Conservation (phyloP, 805 yeast genomes). For the Ogataea thermomethanolica region DNA sequence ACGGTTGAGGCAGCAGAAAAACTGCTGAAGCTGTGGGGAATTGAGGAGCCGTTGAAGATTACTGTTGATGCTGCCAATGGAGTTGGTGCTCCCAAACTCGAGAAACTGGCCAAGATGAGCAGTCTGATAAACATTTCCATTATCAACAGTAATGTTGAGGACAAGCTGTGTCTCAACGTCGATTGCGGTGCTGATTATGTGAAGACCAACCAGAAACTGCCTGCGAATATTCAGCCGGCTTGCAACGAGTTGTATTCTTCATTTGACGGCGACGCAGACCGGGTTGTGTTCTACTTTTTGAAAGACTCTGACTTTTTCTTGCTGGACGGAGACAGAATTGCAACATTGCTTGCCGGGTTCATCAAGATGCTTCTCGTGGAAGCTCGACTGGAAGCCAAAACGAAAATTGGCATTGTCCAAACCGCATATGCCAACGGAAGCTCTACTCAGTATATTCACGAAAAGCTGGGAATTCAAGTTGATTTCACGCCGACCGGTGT, state of each 20-base stretch:
- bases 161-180: slow-evolving; percentile 61
- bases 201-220: slow-evolving; percentile 80
- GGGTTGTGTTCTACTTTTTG: slow-evolving; percentile 77
- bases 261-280: slow-evolving; percentile 96
- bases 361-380: slow-evolving; percentile 46
- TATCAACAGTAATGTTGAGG: slow-evolving; percentile 52
- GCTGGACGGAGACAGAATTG: slow-evolving; percentile 91
- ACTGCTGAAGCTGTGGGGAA: slow-evolving; percentile 34
- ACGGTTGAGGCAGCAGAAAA: slow-evolving; percentile 50
- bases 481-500: slow-evolving; percentile 94
- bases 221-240: slow-evolving; percentile 50
- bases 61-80: slow-evolving; percentile 94
- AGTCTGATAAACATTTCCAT: slow-evolving; percentile 39
- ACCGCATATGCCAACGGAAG: slow-evolving; percentile 98
- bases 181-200: slow-evolving; percentile 96
- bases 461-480: slow-evolving; percentile 68
- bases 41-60: slow-evolving; percentile 34
- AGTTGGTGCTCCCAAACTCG: slow-evolving; percentile 82
- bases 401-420: slow-evolving; percentile 74
- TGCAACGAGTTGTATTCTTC: slow-evolving; percentile 63
- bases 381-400: slow-evolving; percentile 28
- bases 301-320: slow-evolving; percentile 43
- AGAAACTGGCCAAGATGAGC: slow-evolving; percentile 34
- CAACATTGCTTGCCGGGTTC: slow-evolving; percentile 76
- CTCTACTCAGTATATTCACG: slow-evolving; percentile 68